Conservation (phyloP, 2,329 filamentous ascomycete genomes). For the Aspergillus sp. region DNA sequence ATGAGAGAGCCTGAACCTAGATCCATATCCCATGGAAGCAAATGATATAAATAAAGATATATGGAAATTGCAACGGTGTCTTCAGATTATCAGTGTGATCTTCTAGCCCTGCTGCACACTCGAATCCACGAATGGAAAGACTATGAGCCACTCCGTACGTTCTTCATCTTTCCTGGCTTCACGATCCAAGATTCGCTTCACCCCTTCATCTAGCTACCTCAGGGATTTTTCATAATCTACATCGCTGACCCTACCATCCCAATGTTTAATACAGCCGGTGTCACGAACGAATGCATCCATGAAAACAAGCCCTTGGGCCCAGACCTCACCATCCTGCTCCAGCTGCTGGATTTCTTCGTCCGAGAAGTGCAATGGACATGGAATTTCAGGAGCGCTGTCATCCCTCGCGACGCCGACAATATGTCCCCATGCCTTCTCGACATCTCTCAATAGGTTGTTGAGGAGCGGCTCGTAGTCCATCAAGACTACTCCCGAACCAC, state of each 20-base stretch:
- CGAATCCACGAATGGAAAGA: conserved; percentile 19
- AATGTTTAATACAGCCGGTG: conserved; percentile 25
- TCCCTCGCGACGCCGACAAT: conserved; percentile 11
- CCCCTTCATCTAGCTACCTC: conserved; percentile 21
- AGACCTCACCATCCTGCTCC: conserved; percentile 20
- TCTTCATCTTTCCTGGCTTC: conserved; percentile 24
- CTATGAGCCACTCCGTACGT: conserved; percentile 19
- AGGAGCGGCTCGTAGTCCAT: conserved; percentile 24
- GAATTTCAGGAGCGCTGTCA: conserved; percentile 6
- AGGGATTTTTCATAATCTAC: conserved; percentile 19
- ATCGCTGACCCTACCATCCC: conserved; percentile 24
- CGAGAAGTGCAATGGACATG: conserved; percentile 22
- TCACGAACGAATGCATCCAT: conserved; percentile 22
- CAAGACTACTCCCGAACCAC: conserved; percentile 18
- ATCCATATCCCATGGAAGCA: background rate
- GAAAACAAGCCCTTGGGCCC: conserved; percentile 23
- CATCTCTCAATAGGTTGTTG: conserved; percentile 17
- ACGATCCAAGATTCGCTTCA: conserved; percentile 21
- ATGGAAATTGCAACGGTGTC: background rate
- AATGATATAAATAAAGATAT: background rate
- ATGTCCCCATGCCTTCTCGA: conserved; percentile 18
- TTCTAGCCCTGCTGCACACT: background rate
- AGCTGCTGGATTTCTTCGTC: conserved; percentile 16
- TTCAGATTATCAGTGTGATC: background rate
- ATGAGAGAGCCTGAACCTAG: no score